Evolutionary conservation across 257 asterid genomes (phyloP).

Genomic region (Penstemon eatonii): DNA sequence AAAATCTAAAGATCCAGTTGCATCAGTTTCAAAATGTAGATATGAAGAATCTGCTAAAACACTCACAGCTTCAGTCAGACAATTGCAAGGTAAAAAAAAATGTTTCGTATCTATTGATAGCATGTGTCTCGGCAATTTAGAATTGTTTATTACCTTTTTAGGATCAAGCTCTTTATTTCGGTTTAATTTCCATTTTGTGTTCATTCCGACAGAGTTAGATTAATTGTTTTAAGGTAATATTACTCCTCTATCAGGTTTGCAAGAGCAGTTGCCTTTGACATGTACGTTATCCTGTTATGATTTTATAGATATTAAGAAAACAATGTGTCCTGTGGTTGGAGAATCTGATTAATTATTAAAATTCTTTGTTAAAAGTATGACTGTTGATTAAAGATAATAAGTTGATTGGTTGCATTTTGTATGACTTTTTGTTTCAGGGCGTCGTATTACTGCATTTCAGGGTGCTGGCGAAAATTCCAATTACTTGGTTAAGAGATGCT

Average conservation of each 20-base stretch:
- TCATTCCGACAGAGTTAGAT: background rate
- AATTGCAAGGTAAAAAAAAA: slow-evolving; percentile 49
- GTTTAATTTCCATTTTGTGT: slow-evolving; percentile 2
- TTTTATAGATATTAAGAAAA: slow-evolving; percentile 11
- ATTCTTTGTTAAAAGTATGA: slow-evolving; percentile 7
- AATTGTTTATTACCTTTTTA: background rate
- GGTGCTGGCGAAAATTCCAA: slow-evolving; percentile 31
- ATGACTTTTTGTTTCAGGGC: slow-evolving; percentile 44
- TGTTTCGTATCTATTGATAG: slow-evolving; percentile 6
- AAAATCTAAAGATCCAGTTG: slow-evolving; percentile 38
- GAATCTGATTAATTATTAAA: slow-evolving; percentile 2
- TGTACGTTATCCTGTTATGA: slow-evolving; percentile 10
- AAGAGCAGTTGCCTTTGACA: background rate
- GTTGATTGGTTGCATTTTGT: slow-evolving; percentile 17
- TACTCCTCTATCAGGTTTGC: background rate
- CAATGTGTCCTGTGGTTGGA: slow-evolving; percentile 9
- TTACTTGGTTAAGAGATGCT: slow-evolving; percentile 30
- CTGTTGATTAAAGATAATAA: slow-evolving; percentile 9
- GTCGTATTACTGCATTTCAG: slow-evolving; percentile 25
- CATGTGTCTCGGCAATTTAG: slow-evolving; percentile 1
- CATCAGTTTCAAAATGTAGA: slow-evolving; percentile 42
- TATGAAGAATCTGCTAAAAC: slow-evolving; percentile 40
- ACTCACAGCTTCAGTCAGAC: slow-evolving; percentile 36
- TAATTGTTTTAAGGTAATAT: slow-evolving; percentile 18
- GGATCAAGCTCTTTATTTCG: background rate